Conservation (phyloP, 2,329 filamentous ascomycete genomes). For the Chaetomium sp. region DNA sequence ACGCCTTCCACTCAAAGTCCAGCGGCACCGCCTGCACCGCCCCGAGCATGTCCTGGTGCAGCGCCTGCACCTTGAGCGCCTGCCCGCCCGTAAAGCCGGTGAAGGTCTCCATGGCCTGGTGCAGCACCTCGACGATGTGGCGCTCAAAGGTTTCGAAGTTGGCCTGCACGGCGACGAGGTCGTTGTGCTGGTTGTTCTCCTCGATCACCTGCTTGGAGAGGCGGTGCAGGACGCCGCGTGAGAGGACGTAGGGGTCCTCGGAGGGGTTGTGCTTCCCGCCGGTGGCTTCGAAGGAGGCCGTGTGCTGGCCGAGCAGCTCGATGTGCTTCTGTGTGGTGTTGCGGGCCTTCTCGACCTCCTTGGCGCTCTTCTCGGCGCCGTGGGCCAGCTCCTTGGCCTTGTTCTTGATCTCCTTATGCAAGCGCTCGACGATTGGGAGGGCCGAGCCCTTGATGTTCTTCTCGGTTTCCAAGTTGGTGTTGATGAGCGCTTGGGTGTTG, state of each 20-base stretch:
- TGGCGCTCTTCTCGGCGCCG: constrained; percentile 81
- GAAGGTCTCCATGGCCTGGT: constrained; percentile 81
- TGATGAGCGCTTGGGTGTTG: constrained; percentile 89
- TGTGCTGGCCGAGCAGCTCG: constrained; percentile 85
- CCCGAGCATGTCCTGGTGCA: constrained; percentile 82
- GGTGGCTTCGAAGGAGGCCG: constrained; percentile 75
- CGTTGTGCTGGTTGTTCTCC: constrained; percentile 94
- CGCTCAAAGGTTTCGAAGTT: constrained; percentile 86
- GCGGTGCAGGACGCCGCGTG: constrained; percentile 78
- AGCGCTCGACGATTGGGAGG: constrained; percentile 82
- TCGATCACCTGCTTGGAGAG: constrained; percentile 89
- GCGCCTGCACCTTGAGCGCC: constrained; percentile 74
- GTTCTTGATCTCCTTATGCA: constrained; percentile 96
- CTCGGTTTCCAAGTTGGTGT: constrained; percentile 87
- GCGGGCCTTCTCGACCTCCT: constrained; percentile 89
- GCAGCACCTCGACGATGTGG: constrained; percentile 80
- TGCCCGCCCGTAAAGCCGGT: constrained; percentile 78
- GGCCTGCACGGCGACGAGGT: constrained; percentile 87
- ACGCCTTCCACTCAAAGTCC: constrained; percentile 91
- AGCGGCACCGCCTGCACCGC: constrained; percentile 74
- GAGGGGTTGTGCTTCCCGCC: constrained; percentile 69
- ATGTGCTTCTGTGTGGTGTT: constrained; percentile 91
- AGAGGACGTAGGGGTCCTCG: constrained; percentile 87
- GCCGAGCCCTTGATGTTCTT: constrained; percentile 86
- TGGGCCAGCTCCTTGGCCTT: constrained; percentile 87